These are phyloP conservation scores for Aspergillus carbonarius DNA, from an alignment of 2,329 filamentous ascomycete species.

Conservation along the genomic window DNA sequence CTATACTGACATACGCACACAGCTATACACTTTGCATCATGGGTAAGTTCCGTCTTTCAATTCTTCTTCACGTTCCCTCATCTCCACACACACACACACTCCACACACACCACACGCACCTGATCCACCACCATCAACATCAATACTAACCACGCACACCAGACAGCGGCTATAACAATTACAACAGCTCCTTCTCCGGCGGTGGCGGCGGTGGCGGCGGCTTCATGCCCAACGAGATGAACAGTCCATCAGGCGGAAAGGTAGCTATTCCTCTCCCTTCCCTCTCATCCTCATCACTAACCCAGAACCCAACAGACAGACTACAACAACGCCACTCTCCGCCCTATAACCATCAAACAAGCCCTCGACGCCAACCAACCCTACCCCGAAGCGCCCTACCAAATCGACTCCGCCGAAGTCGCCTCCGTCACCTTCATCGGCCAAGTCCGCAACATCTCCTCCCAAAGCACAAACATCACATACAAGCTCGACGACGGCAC, in stretches of 20 bases:
- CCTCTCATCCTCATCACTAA: neutral
- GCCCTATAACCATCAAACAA: constrained; percentile 95
- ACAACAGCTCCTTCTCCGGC: constrained; percentile 56
- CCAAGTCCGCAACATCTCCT: constrained; percentile 81
- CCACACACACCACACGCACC: neutral
- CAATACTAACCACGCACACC: neutral
- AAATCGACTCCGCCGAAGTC: constrained; percentile 73
- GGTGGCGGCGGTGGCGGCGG: constrained; percentile 57
- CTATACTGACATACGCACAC: neutral
- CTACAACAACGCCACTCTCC: constrained; percentile 74
- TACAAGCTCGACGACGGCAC: constrained; percentile 96
- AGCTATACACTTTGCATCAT: constrained; percentile 20
- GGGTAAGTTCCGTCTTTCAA: constrained; percentile 22
- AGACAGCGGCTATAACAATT: constrained; percentile 18
- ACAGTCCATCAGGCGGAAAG: constrained; percentile 48
- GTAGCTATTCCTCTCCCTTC: constrained; percentile 24
- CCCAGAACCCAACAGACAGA: constrained; percentile 41
- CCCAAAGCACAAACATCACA: constrained; percentile 86
- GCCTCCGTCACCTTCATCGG: constrained; percentile 82
- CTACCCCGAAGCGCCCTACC: constrained; percentile 73
- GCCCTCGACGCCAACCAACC: constrained; percentile 77
- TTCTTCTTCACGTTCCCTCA: neutral
- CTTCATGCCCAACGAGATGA: constrained; percentile 56
- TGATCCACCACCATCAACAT: neutral
- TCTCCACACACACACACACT: neutral